Evolutionary conservation across 2,329 filamentous ascomycete genomes (phyloP).

Genomic region (Pseudogymnoascus sp.): DNA sequence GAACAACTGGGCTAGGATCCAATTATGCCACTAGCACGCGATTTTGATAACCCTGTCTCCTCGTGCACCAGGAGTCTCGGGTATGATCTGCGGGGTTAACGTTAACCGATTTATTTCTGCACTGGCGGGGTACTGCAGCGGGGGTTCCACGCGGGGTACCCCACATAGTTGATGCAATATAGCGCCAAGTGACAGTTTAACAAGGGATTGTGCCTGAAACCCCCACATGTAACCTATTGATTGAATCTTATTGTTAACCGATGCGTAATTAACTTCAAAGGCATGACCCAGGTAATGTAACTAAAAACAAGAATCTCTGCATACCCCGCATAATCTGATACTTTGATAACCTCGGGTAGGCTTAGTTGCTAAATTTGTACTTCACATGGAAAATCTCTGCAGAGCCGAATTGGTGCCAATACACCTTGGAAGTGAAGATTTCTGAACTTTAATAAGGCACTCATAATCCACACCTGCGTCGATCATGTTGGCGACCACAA

Average conservation of each 20-base stretch:
- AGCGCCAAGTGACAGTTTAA: not conserved
- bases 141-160: not conserved
- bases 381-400: not conserved
- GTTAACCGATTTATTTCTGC: not conserved
- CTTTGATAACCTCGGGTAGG: conserved; percentile 4
- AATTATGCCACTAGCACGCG: not conserved
- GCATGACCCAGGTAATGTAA: not conserved
- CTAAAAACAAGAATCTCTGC: not conserved
- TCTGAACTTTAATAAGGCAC: not conserved
- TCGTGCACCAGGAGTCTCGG: not conserved
- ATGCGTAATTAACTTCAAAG: not conserved
- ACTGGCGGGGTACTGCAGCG: not conserved
- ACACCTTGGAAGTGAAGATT: not conserved
- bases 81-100: conserved; percentile 1
- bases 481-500: not conserved
- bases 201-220: not conserved
- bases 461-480: not conserved
- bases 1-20: not conserved
- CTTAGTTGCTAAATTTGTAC: not conserved
- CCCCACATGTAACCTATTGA: not conserved
- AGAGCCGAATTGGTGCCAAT: not conserved
- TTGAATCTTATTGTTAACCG: not conserved
- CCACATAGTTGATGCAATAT: not conserved
- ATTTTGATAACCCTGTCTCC: not conserved
- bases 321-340: not conserved